phyloP scores from a whole-genome alignment of 2,329 filamentous ascomycete species.

The Aspergillaceae sp. region DNA sequence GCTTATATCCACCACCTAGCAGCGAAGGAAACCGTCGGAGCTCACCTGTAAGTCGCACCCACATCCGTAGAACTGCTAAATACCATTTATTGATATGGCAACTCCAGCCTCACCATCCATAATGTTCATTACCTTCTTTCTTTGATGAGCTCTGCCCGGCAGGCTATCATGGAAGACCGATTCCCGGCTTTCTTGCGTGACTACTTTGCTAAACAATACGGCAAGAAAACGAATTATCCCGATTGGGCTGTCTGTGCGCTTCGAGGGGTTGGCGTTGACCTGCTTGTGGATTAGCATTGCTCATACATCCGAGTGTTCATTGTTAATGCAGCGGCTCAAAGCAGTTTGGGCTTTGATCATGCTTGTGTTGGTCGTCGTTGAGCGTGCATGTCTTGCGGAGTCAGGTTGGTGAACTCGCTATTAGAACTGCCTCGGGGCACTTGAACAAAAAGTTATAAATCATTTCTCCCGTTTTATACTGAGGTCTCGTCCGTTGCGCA shows the following conservation, averaged over 20 bases:
- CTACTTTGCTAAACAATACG: constrained; percentile 71
- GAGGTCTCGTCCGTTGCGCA: no score
- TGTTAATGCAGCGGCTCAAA: no score
- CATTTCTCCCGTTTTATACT: no score
- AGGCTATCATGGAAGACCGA: constrained; percentile 70
- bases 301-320: constrained; percentile 6
- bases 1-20: constrained; percentile 88
- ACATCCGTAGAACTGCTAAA: neutral
- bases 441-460: no score
- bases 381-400: neutral
- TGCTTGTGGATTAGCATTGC: constrained; percentile 40
- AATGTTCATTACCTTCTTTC: constrained; percentile 89
- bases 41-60: constrained; percentile 47
- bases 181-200: constrained; percentile 68
- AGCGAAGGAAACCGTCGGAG: constrained; percentile 89
- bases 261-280: constrained; percentile 67
- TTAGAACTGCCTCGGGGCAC: no score
- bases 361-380: neutral
- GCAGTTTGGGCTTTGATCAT: no score
- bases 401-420: no score
- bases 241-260: constrained; percentile 78
- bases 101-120: constrained; percentile 71
- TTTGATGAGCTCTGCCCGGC: constrained; percentile 66
- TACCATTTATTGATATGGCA: neutral
- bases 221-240: constrained; percentile 60